Base-by-base conservation (phyloP, 345 rosid species). In the Populus euphratica region DNA sequence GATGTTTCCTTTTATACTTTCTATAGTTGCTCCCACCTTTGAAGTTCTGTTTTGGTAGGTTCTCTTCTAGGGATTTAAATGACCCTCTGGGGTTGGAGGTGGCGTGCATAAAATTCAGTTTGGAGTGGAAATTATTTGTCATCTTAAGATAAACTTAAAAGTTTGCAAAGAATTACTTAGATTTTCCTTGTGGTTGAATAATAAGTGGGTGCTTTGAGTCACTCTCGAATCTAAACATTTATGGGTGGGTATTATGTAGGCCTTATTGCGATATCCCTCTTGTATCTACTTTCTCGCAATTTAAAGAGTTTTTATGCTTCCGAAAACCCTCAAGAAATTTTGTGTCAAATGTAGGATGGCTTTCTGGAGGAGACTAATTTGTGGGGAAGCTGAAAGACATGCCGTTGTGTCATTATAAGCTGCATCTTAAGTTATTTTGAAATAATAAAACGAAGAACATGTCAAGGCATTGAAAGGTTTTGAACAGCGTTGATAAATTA, bases 391-490 rank as follows among this genome's bases (percentile, higher is more conserved):
- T 33, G 77, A 9, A 73, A 73, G 47, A 69, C 11, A 17, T 7
- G 73, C 54, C 9, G 29, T 27, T 23, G 31, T 69, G 44, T 10
- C 41, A 7, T 31, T 44, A 44, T 73, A 79, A 36, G 8, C 72
- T 50, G 41, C 66, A 31, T 72, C 62, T 49, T 78, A 44, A 52
- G 70, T 72, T 72, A 38, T 35, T 41, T 29, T 78, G 76, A 65
- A 72, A 66, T 39, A 67, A 52, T 21, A 63, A 8, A 8, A 21
- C 13, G 67, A 72, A 65, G 64, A 64, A 41, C 31, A 54, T 18
- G 41, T 54, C 81, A 35, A 38, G 25, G 2, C 21, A 12, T 12
- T n/a, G 5, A 29, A 63, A 70, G 27, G 23, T 0, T 3, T 31
- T 14, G 31, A 2, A 8, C 11, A 39, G 36, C 21, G 65, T 11